Base-by-base conservation (phyloP, 441 rosid species). In the Adansonia madagascariensis region DNA sequence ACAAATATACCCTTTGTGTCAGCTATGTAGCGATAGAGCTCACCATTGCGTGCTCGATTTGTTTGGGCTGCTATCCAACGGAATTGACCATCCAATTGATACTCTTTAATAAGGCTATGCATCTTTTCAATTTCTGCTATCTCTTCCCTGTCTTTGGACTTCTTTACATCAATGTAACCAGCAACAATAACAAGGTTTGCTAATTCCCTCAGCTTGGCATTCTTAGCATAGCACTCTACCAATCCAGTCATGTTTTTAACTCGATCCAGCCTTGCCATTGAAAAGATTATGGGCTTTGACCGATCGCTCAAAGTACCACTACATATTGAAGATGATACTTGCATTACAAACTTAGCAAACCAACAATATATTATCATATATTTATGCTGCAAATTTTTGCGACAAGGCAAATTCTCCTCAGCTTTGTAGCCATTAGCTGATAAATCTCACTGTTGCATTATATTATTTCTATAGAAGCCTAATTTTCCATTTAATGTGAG, bases 1-100 rank as follows among this genome's bases (percentile, higher is more conserved):
- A 94, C 98, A 81, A 94, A 96, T 79, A 86, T 91, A 67, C 98
- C 98, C 73, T 57, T 71, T 56, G 96, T 90, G 75, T 96, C 99
- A 0, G 98, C 99, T 55, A 91, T 87, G 83, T 92, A 94, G 18
- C 99, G 91, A 80, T 92, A 94, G n/a, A 96, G 85, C 86, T 96
- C 99, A 53, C 96, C 99, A 72, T 96, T 96, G 14, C 95, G 89
- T 78, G 97, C 98, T 70, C 98, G 85, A 83, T 94, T 96, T n/a
- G 94, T 92, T 84, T 96, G 98, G 69, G 94, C 81, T 5, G 81
- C 82, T 61, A 94, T 91, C 99, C 99, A 96, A 52, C 97, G 93
- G 41, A 94, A 86, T 78, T 94, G 95, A 63, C 97, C 97, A 12
- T 88, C 91, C 80, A 96, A 86, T 9, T 91, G 82, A 86, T 89